Evolutionary conservation across 2,329 filamentous ascomycete species (phyloP), one percentile per base, ranked within the genome.

Genomic region (Claviceps citrina): DNA sequence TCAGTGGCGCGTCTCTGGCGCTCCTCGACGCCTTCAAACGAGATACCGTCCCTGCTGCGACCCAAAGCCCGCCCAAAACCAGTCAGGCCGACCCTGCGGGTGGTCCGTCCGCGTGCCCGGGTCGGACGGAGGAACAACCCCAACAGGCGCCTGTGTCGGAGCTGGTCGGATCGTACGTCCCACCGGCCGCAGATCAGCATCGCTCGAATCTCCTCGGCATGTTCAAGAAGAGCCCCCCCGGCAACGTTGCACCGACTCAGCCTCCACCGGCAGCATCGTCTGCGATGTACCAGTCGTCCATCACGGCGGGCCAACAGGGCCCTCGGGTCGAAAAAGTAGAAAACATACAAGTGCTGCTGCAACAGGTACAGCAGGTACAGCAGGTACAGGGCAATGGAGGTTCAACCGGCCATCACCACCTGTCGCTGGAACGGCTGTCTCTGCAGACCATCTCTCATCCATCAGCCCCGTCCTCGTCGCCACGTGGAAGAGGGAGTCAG

Each of bases 121-220:
- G 22, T 5, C 8, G 5, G 8, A 20, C 35, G 13, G 37, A 44
- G 10, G 15, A 18, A 5, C 22, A 36, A 15, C n/a, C 24, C 10
- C 10, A 27, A 5, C 22, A 36, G 22, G 22, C 34, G 3, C 54
- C 48, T 24, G 49, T 56, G 0, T 54, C 51, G 31, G 53, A 54
- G 40, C 39, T 54, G n/a, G 47, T 47, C 28, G 55, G 51, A 15
- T 50, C 52, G 6, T 50, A 46, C 33, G 48, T 55, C 18, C 45
- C 45, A 19, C 43, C 46, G 1, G 44, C 46, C 4, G 44, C 42
- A 5, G 51, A 53, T 22, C 47, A 54, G 34, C 70, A 74, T 45
- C 65, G 68, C 18, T 65, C 62, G 15, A 59, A 66, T 7, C 55
- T 75, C 16, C 56, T 75, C 12, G 66, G 61, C 18, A 71, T 75